Evolutionary conservation across 2,329 filamentous ascomycete species (phyloP), one percentile per base, ranked within the genome.

Genomic region (Sordariomycetes sp.): DNA sequence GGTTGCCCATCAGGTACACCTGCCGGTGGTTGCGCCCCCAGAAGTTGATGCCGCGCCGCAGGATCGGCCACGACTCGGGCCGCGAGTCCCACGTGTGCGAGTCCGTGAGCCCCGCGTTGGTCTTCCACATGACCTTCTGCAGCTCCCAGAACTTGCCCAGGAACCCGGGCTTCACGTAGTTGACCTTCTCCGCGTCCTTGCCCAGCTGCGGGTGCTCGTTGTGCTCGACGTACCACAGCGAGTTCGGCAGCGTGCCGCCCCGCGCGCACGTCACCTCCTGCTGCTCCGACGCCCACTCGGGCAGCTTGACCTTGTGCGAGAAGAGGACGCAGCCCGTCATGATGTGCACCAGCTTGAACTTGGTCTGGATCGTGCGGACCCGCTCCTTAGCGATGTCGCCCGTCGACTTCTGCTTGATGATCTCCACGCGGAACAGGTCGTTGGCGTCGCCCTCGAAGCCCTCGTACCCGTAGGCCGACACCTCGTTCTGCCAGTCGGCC

Each of bases 41-140:
- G 80, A 99, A 99, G 78, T 99, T 99, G 80, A 99, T 99, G 67
- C 94, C 94, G 62, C 94, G 90, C 64, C 84, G 84, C 57, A 99
- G 83, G 59, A 95, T 82, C 24, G 94, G 94, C 94, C 94, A 99
- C 7, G 91, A 93, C 37, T 85, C 83, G 35, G 94, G 94, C 53
- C 94, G 89, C 53, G 94, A 97, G 71, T 99, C 94, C 94, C 95
- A 99, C 57, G 92, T 90, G 69, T 99, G 94, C 20, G 92, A 96
- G 68, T 99, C 94, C 28, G 94, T 90, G 54, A 99, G 83, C 51
- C 94, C 94, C 35, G 94, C 94, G 69, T 99, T 99, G 40, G 94
- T 99, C 66, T 82, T 91, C 94, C 94, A 99, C 94, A 99, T 99
- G 62, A 99, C 94, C 72, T 89, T 87, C 70, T 99, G 92, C 52